Evolutionary conservation across 176 grass and related monocot genomes (phyloP).

Genomic region (Phoenix dactylifera): DNA sequence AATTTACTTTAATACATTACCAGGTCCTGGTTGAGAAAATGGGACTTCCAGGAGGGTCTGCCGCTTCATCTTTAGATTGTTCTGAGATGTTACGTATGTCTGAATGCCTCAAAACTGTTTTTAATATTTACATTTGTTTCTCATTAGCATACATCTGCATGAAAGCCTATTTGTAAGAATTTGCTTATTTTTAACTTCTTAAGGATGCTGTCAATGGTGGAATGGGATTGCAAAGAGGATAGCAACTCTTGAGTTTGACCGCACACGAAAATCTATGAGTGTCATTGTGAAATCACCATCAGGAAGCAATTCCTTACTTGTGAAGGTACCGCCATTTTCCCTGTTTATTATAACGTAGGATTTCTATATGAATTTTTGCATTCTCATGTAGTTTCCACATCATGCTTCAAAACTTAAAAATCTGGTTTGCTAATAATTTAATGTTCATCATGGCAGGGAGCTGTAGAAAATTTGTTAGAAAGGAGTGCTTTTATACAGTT

Average conservation of each 20-base stretch:
- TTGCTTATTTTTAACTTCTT: too few species aligned
- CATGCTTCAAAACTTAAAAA: too few species aligned
- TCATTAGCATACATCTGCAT: too few species aligned
- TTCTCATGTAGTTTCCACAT: too few species aligned
- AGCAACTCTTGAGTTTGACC: slow-evolving; percentile 31
- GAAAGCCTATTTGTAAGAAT: too few species aligned
- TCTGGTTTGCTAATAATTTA: neutral
- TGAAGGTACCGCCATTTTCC: slow-evolving; percentile 13
- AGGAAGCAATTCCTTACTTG: slow-evolving; percentile 29
- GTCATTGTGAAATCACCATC: slow-evolving; percentile 26
- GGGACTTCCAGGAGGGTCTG: slow-evolving; percentile 15
- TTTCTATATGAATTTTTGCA: too few species aligned
- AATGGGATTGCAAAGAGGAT: slow-evolving; percentile 13
- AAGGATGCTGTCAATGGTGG: slow-evolving; percentile 29
- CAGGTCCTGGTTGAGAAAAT: slow-evolving; percentile 40
- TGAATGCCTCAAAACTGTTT: too few species aligned
- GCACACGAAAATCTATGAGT: slow-evolving; percentile 28
- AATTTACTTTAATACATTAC: neutral
- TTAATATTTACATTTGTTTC: too few species aligned
- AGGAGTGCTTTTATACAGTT: slow-evolving; percentile 25
- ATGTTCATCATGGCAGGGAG: slow-evolving; percentile 16
- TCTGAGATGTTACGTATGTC: slow-evolving; percentile 13
- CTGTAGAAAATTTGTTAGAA: slow-evolving; percentile 28
- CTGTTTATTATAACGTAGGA: too few species aligned
- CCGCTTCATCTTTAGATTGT: neutral